These are phyloP conservation scores for Monilinia fructicola DNA, from an alignment of 2,329 filamentous ascomycete genomes.

Conservation along the genomic window DNA sequence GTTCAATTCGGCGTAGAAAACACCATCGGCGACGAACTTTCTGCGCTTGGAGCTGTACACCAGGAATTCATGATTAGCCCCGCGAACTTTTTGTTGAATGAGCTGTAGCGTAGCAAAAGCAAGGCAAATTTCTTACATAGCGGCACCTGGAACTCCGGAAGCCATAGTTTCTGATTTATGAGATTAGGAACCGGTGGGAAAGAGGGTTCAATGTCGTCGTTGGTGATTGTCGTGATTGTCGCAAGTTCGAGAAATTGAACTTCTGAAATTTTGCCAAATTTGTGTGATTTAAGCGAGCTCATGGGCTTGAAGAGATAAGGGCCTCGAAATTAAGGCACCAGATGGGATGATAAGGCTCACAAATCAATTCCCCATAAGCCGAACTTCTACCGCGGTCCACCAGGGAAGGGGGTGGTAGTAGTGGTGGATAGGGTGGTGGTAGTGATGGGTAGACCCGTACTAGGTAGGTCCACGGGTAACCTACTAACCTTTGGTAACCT, in stretches of 20 bases:
- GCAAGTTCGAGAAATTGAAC: slow-evolving; percentile 16
- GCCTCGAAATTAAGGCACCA: background rate
- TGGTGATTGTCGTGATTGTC: slow-evolving; percentile 27
- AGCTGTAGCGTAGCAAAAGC: slow-evolving; percentile 9
- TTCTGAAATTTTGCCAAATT: slow-evolving; percentile 18
- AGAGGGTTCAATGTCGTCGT: slow-evolving; percentile 36
- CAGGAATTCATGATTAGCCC: slow-evolving; percentile 26
- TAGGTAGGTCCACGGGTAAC: no score
- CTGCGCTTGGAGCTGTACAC: slow-evolving; percentile 78
- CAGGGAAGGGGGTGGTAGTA: background rate
- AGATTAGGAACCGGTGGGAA: slow-evolving; percentile 36
- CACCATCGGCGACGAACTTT: slow-evolving; percentile 97
- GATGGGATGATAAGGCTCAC: background rate
- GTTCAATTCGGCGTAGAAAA: slow-evolving; percentile 99
- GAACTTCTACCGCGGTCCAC: background rate
- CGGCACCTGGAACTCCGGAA: slow-evolving; percentile 42
- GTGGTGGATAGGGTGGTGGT: background rate
- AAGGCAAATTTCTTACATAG: slow-evolving; percentile 39
- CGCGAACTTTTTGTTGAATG: slow-evolving; percentile 18
- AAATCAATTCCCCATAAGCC: background rate
- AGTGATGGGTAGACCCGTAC: background rate
- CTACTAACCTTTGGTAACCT: no score
- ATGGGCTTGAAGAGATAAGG: background rate
- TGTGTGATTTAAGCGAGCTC: slow-evolving; percentile 23
- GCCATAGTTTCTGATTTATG: slow-evolving; percentile 42